Base-by-base conservation (phyloP, 768 basidiomycete genomes). In the Boletales sp. region DNA sequence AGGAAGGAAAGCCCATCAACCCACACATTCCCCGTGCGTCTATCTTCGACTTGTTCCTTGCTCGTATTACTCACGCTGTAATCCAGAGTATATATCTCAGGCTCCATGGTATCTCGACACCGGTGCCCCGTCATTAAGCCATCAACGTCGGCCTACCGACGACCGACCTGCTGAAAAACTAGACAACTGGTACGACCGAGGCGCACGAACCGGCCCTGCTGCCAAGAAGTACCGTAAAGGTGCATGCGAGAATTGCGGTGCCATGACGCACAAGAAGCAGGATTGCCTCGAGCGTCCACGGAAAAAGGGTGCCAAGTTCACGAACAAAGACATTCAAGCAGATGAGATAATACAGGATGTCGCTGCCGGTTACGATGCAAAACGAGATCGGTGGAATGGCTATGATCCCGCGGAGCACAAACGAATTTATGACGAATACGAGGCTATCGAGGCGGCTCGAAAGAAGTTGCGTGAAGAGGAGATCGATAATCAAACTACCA, bases 71-170 rank as follows among this genome's bases (percentile, higher is more conserved):
- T 56, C 46, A 51, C 27, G 15, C 41, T 36, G 52, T 37, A 48
- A 29, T 41, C 14, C 57, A 94, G 92, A 97, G 72, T 99, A 97
- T 67, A 99, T 99, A 66, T 92, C 95, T 8, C 92, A 95, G 69
- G 95, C 93, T 8, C 97, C 97, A 50, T 99, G 97, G 97, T 99
- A 98, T 70, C 81, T 95, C 57, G 91, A 97, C 69, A 93, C 89
- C 5, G 97, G 93, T 40, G 86, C 82, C 31, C 94, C 97, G 1
- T 94, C 94, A 10, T 79, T 99, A 47, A 90, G 85, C 64, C 95
- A 97, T 76, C 97, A 99, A 67, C 86, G 95, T 59, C 83, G 85
- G 53, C 85, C 80, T 18, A 57, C 75, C 5, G 82, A 86, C 29
- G 83, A 84, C 54, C 71, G 74, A 47, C 67, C 79, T 9, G 43